A percentile compares a stretch with the other conserved stretches of the same genome.
These are phyloP conservation scores for Ceratocystis diversiconidia DNA, from an alignment of 2,329 filamentous ascomycete genomes.

Conservation along the genomic window DNA sequence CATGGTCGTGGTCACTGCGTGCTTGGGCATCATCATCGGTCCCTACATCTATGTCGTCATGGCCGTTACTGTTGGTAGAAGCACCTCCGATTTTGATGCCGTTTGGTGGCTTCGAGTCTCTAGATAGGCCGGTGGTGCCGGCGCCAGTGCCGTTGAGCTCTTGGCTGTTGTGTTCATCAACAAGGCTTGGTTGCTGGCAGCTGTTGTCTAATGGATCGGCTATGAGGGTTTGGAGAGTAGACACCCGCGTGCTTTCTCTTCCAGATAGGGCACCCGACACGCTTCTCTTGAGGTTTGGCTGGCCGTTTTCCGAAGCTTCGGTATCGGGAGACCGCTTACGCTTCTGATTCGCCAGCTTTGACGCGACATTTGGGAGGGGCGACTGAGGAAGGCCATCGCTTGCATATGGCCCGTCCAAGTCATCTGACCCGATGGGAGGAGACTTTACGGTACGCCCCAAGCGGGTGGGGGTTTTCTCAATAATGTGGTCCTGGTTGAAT, in stretches of 20 bases:
- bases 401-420: constrained; percentile 16
- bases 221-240: constrained; percentile 19
- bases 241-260: constrained; percentile 19
- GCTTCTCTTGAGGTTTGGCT: constrained; percentile 41
- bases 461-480: constrained; percentile 52
- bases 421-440: background rate
- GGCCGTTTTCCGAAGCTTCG: constrained; percentile 33
- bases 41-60: constrained; percentile 19
- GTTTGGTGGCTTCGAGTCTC: constrained; percentile 9
- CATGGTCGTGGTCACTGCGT: constrained; percentile 15
- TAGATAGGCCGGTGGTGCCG: background rate
- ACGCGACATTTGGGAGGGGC: constrained; percentile 16
- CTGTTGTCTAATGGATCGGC: background rate
- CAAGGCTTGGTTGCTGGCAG: background rate
- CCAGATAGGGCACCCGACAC: constrained; percentile 26
- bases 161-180: constrained; percentile 24
- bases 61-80: background rate
- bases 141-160: constrained; percentile 19
- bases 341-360: constrained; percentile 30
- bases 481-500: constrained; percentile 37
- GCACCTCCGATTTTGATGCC: background rate
- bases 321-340: constrained; percentile 35
- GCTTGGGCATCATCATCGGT: constrained; percentile 23
- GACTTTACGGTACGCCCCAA: constrained; percentile 8
- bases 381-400: constrained; percentile 13